Conservation (phyloP, 345 rosid species). For the Populus euphratica region DNA sequence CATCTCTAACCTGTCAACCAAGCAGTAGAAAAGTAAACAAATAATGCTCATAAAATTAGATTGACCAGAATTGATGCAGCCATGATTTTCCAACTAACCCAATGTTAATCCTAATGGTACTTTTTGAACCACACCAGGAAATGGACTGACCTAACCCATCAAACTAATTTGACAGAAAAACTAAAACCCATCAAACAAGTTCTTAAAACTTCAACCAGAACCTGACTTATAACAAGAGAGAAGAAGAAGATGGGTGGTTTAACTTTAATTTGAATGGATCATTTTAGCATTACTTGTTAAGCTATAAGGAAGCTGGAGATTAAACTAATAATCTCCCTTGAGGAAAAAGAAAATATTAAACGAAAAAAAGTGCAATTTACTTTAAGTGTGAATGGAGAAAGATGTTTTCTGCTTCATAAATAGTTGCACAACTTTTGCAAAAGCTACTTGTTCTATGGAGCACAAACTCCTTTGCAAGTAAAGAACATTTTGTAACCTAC, state of each 20-base stretch:
- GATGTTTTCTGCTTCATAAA: background rate
- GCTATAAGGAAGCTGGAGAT: too few relatives aligned
- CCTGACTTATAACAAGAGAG: background rate
- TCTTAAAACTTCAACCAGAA: background rate
- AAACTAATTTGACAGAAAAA: conserved; percentile 5
- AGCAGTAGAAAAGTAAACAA: background rate
- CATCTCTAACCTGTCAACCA: conserved; percentile 35
- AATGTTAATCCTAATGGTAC: background rate
- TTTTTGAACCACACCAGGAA: background rate
- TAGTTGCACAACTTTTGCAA: conserved; percentile 2
- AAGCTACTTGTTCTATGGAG: conserved; percentile 12
- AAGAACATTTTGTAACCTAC: conserved; percentile 22
- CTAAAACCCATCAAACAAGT: background rate
- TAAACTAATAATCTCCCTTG: background rate
- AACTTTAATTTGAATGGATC: background rate
- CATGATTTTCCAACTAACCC: background rate
- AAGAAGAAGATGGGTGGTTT: background rate
- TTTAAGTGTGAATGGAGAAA: background rate
- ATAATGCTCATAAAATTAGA: background rate
- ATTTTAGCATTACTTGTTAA: too few relatives aligned
- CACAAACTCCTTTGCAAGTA: conserved; percentile 30
- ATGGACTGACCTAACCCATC: conserved; percentile 12
- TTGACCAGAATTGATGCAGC: conserved; percentile 15
- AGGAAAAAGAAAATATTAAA: background rate
- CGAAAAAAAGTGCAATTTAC: background rate